A percentile compares a stretch with the other conserved stretches of the same genome.
These are phyloP conservation scores for Anacardium occidentale DNA, from an alignment of 345 rosid genomes.

Conservation along the genomic window DNA sequence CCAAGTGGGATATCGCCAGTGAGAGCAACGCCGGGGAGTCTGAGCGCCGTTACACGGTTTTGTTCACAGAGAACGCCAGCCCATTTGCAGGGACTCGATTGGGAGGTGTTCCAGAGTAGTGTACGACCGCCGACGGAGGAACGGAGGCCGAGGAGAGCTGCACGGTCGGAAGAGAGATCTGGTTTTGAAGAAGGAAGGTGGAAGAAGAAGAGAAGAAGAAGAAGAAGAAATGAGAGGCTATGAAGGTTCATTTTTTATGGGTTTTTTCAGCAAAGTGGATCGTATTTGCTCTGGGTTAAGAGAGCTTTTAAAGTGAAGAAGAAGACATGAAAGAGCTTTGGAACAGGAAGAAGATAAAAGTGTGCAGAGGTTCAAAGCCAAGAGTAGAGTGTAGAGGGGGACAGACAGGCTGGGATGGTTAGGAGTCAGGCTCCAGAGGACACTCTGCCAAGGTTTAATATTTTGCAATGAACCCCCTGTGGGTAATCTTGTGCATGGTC, in stretches of 20 bases:
- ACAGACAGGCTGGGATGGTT: not conserved
- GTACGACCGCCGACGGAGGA: conserved; percentile 84
- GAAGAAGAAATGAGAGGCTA: conserved; percentile 1
- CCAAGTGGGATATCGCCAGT: conserved; percentile 68
- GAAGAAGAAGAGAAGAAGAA: not conserved
- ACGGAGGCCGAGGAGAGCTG: conserved; percentile 77
- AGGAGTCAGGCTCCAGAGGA: too few relatives aligned
- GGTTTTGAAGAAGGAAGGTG: conserved; percentile 20
- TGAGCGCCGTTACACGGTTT: conserved; percentile 63
- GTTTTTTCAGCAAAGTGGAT: not conserved
- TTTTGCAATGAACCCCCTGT: too few relatives aligned
- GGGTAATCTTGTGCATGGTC: too few relatives aligned
- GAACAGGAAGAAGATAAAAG: not conserved
- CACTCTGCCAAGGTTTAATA: too few relatives aligned
- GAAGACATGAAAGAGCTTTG: not conserved
- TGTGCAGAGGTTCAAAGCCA: too few relatives aligned
- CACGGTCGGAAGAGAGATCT: conserved; percentile 79
- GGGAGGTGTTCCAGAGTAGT: conserved; percentile 59
- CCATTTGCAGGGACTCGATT: conserved; percentile 70
- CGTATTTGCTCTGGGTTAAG: not conserved
- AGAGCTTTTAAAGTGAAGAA: not conserved
- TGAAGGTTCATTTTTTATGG: not conserved
- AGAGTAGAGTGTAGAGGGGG: not conserved
- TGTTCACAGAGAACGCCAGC: conserved; percentile 67
- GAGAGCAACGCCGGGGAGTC: conserved; percentile 79